phyloP scores from a whole-genome alignment of 768 basidiomycete genomes.

The Vararia minispora region DNA sequence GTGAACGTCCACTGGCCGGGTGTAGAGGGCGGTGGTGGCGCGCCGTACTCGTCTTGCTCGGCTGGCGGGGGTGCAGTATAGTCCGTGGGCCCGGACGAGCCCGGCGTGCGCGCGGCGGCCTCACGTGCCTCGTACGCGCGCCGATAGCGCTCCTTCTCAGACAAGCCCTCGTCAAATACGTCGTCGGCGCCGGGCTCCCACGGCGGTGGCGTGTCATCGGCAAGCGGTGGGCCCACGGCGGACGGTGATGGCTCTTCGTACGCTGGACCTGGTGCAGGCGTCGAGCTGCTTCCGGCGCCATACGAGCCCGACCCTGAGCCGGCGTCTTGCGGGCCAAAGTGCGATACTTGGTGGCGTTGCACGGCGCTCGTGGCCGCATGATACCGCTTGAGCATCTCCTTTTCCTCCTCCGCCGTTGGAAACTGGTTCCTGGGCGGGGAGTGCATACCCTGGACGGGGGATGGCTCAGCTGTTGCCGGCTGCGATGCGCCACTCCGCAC shows the following conservation, averaged over 20 bases:
- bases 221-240: neutral
- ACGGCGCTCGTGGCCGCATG: slow-evolving; percentile 21
- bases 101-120: slow-evolving; percentile 25
- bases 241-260: neutral
- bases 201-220: slow-evolving; percentile 13
- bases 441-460: neutral
- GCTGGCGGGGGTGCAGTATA: neutral
- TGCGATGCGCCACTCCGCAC: slow-evolving; percentile 13
- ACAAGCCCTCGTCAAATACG: slow-evolving; percentile 14
- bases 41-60: slow-evolving; percentile 9
- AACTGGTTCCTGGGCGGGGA: slow-evolving; percentile 4
- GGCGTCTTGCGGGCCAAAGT: slow-evolving; percentile 15
- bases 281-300: neutral
- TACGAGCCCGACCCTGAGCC: slow-evolving; percentile 11
- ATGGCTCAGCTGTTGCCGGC: slow-evolving; percentile 13
- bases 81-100: too few relatives aligned
- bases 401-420: slow-evolving; percentile 16
- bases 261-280: neutral
- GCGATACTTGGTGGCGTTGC: slow-evolving; percentile 11
- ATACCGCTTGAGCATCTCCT: slow-evolving; percentile 21
- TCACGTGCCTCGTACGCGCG: slow-evolving; percentile 58
- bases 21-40: neutral
- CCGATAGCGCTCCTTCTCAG: slow-evolving; percentile 63
- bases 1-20: slow-evolving; percentile 16
- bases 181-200: slow-evolving; percentile 14